Percentiles rank a stretch among this genome's conserved stretches.
These are phyloP conservation scores for Saksenaea oblongispora DNA, from an alignment of 371 early-diverging fungal genomes.

Conservation along the genomic window DNA sequence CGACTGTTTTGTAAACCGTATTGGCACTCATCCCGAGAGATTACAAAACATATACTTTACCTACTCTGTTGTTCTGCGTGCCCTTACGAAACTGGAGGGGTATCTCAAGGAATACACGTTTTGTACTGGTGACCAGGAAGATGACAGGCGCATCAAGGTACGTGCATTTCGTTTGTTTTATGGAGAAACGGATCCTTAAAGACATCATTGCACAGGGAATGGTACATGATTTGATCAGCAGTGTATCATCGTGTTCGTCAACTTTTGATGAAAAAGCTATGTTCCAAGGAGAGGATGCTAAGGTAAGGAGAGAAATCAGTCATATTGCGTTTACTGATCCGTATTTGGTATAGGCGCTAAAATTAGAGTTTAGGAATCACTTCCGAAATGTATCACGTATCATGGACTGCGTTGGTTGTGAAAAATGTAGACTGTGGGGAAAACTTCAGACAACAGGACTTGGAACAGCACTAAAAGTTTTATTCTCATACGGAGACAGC, in stretches of 20 bases:
- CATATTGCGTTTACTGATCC: not conserved
- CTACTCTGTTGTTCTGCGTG: conserved; percentile 82
- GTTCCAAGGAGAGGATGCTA: conserved; percentile 63
- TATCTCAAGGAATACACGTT: conserved; percentile 74
- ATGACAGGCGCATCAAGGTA: conserved; percentile 56
- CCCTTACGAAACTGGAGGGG: conserved; percentile 81
- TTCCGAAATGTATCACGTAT: conserved; percentile 95
- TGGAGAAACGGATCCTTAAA: not conserved
- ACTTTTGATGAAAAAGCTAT: conserved; percentile 89
- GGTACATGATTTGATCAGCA: conserved; percentile 61
- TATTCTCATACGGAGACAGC: conserved; percentile 86
- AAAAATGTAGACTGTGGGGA: conserved; percentile 98
- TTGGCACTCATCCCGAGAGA: conserved; percentile 89
- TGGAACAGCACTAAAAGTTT: conserved; percentile 92
- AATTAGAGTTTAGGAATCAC: conserved; percentile 83
- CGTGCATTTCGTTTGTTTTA: not conserved
- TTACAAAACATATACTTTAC: conserved; percentile 94
- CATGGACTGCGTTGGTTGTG: conserved; percentile 98
- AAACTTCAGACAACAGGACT: conserved; percentile 85
- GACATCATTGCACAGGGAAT: conserved; percentile 29
- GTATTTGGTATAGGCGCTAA: conserved; percentile 42
- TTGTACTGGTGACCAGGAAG: conserved; percentile 57
- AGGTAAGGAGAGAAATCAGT: conserved; percentile 13
- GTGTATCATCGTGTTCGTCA: conserved; percentile 63
- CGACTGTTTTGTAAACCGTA: conserved; percentile 85